A percentile compares a stretch with the other conserved stretches of the same genome.
Conservation (phyloP, 306 rosid species). For the Morella rubra region DNA sequence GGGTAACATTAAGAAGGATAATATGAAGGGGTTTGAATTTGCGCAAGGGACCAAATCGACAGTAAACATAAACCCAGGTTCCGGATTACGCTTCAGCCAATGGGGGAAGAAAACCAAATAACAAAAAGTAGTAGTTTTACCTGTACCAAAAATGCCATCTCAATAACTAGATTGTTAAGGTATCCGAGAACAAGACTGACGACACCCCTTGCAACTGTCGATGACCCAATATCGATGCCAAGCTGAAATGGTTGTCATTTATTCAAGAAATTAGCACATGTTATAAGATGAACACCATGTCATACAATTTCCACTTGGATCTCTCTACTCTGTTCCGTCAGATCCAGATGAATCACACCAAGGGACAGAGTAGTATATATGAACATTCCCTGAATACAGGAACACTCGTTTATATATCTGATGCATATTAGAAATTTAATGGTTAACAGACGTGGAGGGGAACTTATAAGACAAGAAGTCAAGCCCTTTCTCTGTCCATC, state of each 20-base stretch:
- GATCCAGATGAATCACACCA: background rate
- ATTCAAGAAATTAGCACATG: conserved; percentile 4
- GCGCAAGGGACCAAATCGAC: background rate
- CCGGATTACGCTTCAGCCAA: background rate
- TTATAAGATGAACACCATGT: too few species aligned
- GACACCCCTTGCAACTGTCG: conserved; percentile 85
- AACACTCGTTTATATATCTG: background rate
- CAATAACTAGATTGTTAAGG: conserved; percentile 77
- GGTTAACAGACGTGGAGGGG: background rate
- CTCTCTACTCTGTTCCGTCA: conserved; percentile 3
- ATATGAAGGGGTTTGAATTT: background rate
- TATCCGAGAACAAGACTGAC: conserved; percentile 77
- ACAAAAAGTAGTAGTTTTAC: conserved; percentile 28
- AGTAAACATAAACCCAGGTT: background rate
- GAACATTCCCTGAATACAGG: background rate
- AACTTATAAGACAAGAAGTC: background rate
- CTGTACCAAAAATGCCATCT: conserved; percentile 93
- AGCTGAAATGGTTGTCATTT: conserved; percentile 38
- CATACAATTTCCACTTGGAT: too few species aligned
- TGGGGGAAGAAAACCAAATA: too few species aligned
- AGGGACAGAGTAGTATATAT: background rate
- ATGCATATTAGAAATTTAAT: background rate
- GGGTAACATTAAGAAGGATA: background rate
- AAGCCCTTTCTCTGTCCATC: background rate
- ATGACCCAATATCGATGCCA: conserved; percentile 69